A percentile compares a stretch with the other conserved stretches of the same genome.
Conservation (phyloP, 2,329 filamentous ascomycete species). For the Penicillium psychrosexuale region DNA sequence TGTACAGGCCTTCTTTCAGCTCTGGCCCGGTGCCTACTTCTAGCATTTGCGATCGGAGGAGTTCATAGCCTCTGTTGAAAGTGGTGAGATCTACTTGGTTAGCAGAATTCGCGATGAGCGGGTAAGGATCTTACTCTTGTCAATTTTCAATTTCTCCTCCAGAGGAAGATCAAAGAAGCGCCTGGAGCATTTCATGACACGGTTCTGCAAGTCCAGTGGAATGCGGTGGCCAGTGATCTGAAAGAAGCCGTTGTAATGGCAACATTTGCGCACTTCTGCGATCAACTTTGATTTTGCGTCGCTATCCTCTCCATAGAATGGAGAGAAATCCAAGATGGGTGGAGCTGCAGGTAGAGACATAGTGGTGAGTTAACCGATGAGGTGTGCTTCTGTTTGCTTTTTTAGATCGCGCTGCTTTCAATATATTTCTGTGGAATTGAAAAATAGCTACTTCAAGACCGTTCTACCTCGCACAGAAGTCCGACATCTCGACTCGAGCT, state of each 20-base stretch:
- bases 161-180: slow-evolving; percentile 42
- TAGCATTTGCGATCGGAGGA: slow-evolving; percentile 43
- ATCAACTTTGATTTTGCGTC: slow-evolving; percentile 31
- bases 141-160: slow-evolving; percentile 42
- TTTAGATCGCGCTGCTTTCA: slow-evolving; percentile 13
- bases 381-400: background rate
- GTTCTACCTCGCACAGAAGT: slow-evolving; percentile 17
- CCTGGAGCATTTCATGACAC: slow-evolving; percentile 40
- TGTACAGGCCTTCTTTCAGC: slow-evolving; percentile 46
- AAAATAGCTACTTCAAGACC: background rate
- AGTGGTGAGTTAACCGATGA: slow-evolving; percentile 21
- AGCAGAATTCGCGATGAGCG: background rate
- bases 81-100: slow-evolving; percentile 33
- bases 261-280: slow-evolving; percentile 25
- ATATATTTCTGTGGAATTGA: slow-evolving; percentile 8
- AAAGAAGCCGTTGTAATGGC: slow-evolving; percentile 43
- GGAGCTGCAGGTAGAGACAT: slow-evolving; percentile 28
- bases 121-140: slow-evolving; percentile 26
- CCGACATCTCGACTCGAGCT: slow-evolving; percentile 19
- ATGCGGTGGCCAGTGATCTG: slow-evolving; percentile 46
- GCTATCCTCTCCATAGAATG: slow-evolving; percentile 30
- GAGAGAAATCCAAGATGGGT: slow-evolving; percentile 35
- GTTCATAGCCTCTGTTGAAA: slow-evolving; percentile 46
- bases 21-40: slow-evolving; percentile 44
- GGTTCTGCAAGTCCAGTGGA: slow-evolving; percentile 37